Base-by-base conservation (phyloP, 2,329 filamentous ascomycete genomes). In the Ambrosiella cleistominuta region DNA sequence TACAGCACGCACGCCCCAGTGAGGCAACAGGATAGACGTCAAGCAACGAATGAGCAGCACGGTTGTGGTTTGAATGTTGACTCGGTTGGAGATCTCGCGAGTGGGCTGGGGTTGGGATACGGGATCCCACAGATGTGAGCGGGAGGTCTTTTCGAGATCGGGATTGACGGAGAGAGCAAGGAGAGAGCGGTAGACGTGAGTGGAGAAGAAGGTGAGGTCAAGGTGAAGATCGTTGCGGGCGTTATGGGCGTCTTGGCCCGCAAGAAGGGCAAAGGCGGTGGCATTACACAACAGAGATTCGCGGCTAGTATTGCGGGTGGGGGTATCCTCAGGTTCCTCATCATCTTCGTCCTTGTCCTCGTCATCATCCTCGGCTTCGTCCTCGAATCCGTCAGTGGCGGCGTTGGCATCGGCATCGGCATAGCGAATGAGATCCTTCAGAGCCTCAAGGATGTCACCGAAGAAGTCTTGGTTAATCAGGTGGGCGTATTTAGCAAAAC, bases 381-480 rank as follows among this genome's bases (percentile, higher is more conserved):
- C 71, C 9, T 74, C 72, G 37, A 44, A 54, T 2, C 57, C 57
- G 11, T 56, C 57, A 6, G 37, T 12, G 40, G 52, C 35, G 17
- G 56, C 57, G 42, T 60, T 60, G 13, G 74, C 75, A 13, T 77
- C 73, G 0, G 76, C 74, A 65, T 85, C 79, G 56, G 86, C 85
- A 63, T 90, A 81, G 3, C 81, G 80, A 65, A 97, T 91, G 50
- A 98, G 79, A 63, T 98, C 93, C 69, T 95, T 94, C 44, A 98
- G 75, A 0, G 89, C 91, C 70, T 97, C 93, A 9, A 98, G 79
- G 37, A 98, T 77, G 67, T 98, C 93, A 36, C 91, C 93, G 65
- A 98, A 98, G 74, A 98, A 97, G 68, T 98, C 88, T 67, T 98
- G 89, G 72, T 98, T 98, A 76, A 98, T 98, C 61, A 98, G 78